Conservation (phyloP, 192 early-diverging fungal genomes). For the Entomortierella parvispora region DNA sequence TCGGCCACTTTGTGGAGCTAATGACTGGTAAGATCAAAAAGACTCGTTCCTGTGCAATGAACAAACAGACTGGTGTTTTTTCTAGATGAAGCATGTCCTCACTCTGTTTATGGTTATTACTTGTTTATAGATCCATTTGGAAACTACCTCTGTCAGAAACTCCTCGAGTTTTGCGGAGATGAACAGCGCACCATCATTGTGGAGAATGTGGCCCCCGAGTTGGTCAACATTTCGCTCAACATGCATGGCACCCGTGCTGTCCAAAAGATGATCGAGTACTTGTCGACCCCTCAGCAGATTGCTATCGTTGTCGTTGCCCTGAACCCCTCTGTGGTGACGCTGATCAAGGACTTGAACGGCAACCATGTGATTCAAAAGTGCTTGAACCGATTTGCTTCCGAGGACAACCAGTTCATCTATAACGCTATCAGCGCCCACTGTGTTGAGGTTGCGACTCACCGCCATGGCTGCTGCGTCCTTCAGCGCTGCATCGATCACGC, state of each 20-base stretch:
- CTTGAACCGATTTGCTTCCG: constrained; percentile 73
- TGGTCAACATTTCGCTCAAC: constrained; percentile 85
- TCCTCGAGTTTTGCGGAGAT: constrained; percentile 85
- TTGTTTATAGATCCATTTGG: constrained; percentile 81
- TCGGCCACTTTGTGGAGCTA: constrained; percentile 77
- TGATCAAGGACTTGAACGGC: constrained; percentile 92
- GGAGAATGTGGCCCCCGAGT: constrained; percentile 73
- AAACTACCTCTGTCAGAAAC: constrained; percentile 91
- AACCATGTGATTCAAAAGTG: constrained; percentile 96
- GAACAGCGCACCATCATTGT: constrained; percentile 80
- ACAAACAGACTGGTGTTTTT: no score
- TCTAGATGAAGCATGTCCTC: no score
- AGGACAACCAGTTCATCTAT: constrained; percentile 91
- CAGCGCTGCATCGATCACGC: constrained; percentile 93
- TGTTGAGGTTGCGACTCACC: constrained; percentile 87
- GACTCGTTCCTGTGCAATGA: no score
- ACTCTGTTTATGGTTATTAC: not conserved
- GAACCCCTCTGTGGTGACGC: constrained; percentile 74
- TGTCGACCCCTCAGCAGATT: constrained; percentile 76
- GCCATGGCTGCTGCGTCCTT: constrained; percentile 91
- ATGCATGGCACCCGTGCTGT: constrained; percentile 95
- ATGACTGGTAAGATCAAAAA: constrained; percentile 81
- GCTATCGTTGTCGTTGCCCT: constrained; percentile 73
- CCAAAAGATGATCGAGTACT: constrained; percentile 89
- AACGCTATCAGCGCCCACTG: constrained; percentile 82